phyloP scores from a whole-genome alignment of 768 basidiomycete genomes.

The Boletus sp. region DNA sequence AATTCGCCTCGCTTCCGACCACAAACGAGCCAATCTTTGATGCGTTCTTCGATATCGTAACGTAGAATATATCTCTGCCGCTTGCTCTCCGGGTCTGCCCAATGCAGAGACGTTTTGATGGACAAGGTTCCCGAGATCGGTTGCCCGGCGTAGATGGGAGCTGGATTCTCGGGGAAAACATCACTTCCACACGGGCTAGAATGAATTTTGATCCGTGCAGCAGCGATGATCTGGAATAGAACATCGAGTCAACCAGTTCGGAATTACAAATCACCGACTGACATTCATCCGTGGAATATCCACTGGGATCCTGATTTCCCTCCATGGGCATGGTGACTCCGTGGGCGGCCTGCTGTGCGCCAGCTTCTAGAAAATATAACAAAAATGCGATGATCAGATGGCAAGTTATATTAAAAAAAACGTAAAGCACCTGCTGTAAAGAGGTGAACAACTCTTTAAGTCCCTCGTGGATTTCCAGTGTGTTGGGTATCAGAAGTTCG shows the following conservation, averaged over 20 bases:
- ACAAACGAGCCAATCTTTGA: slow-evolving; percentile 86
- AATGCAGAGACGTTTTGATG: slow-evolving; percentile 74
- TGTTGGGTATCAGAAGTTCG: slow-evolving; percentile 56
- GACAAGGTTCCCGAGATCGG: slow-evolving; percentile 69
- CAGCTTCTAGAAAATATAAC: slow-evolving; percentile 31
- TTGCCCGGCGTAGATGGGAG: slow-evolving; percentile 79
- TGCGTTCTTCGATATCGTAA: slow-evolving; percentile 80
- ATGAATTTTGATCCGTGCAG: slow-evolving; percentile 50
- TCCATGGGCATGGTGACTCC: slow-evolving; percentile 50
- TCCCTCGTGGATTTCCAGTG: slow-evolving; percentile 31
- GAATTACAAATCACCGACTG: slow-evolving; percentile 27
- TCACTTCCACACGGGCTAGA: slow-evolving; percentile 43
- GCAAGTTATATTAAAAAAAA: slow-evolving; percentile 16
- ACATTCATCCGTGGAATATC: slow-evolving; percentile 85
- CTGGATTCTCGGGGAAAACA: slow-evolving; percentile 24
- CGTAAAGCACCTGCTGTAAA: slow-evolving; percentile 34
- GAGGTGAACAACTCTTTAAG: slow-evolving; percentile 22
- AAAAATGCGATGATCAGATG: slow-evolving; percentile 30
- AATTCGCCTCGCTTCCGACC: slow-evolving; percentile 88
- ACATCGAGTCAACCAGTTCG: slow-evolving; percentile 2
- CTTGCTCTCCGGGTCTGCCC: slow-evolving; percentile 54
- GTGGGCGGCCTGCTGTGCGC: slow-evolving; percentile 40
- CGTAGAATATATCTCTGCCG: slow-evolving; percentile 53
- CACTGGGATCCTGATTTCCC: slow-evolving; percentile 77
- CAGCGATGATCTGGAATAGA: slow-evolving; percentile 59